Percentiles rank a stretch among this genome's conserved stretches.
Conservation (phyloP, 768 basidiomycete species). For the Rhizopogon rudus region DNA sequence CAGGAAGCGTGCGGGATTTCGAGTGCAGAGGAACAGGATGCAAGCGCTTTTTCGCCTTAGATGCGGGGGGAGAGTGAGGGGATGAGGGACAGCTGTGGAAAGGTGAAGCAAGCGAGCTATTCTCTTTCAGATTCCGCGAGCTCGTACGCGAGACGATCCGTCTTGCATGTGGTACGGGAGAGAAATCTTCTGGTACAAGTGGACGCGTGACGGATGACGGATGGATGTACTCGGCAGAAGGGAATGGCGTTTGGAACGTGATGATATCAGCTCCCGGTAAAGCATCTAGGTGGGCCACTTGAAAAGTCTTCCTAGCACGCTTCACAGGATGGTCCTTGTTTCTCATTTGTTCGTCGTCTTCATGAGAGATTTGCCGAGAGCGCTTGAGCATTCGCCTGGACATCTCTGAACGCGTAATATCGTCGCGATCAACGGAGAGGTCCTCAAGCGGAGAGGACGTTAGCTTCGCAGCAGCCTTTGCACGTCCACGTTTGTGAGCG, state of each 20-base stretch:
- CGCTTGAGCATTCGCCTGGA: constrained; percentile 43
- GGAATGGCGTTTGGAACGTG: constrained; percentile 24
- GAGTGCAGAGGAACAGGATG: constrained; percentile 19
- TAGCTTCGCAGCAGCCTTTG: constrained; percentile 6
- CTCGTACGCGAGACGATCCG: constrained; percentile 33
- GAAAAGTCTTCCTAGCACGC: constrained; percentile 24
- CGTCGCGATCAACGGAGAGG: constrained; percentile 21
- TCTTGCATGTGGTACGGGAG: constrained; percentile 36
- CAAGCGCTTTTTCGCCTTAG: constrained; percentile 20
- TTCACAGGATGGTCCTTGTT: constrained; percentile 26
- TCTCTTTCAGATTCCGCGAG: constrained; percentile 39
- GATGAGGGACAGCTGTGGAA: constrained; percentile 43
- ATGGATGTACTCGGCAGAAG: constrained; percentile 15
- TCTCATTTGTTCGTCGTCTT: constrained; percentile 10
- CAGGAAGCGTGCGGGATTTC: constrained; percentile 39
- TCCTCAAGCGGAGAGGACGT: constrained; percentile 24
- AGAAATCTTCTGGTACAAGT: constrained; percentile 29
- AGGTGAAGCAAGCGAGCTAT: constrained; percentile 37
- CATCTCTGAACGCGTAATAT: constrained; percentile 37
- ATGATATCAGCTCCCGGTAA: constrained; percentile 10
- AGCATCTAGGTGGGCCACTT: constrained; percentile 2
- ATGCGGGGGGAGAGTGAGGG: constrained; percentile 29
- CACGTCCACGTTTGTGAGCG: constrained; percentile 27
- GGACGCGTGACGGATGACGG: constrained; percentile 19
- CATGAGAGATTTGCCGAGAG: constrained; percentile 28